A percentile compares a stretch with the other conserved stretches of the same genome.
Conservation (phyloP, 805 yeast genomes). For the Schwanniomyces polymorphus region DNA sequence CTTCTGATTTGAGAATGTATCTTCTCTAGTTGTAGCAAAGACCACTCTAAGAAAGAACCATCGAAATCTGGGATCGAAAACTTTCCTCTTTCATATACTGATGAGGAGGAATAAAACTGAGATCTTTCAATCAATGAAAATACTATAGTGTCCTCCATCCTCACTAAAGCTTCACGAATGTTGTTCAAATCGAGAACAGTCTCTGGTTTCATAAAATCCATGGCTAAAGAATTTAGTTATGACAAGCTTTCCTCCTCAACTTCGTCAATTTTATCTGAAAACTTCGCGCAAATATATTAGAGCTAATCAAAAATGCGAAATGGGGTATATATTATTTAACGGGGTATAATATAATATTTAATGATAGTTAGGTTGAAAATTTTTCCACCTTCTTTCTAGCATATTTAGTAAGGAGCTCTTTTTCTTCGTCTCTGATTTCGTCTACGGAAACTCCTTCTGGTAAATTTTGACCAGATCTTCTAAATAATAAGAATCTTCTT, state of each 20-base stretch:
- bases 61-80: conserved; percentile 64
- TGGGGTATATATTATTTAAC: neutral
- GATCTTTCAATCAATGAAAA: conserved; percentile 92
- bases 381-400: conserved; percentile 26
- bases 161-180: conserved; percentile 78
- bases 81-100: conserved; percentile 65
- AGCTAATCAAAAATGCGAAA: too few species aligned
- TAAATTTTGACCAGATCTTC: conserved; percentile 26
- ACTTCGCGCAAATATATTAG: neutral
- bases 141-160: conserved; percentile 96
- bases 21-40: conserved; percentile 70
- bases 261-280: neutral
- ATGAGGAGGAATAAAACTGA: conserved; percentile 74
- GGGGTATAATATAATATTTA: too few species aligned
- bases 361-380: conserved; percentile 5
- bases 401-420: conserved; percentile 29
- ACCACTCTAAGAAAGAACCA: conserved; percentile 88
- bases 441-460: conserved; percentile 14
- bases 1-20: conserved; percentile 73
- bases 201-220: conserved; percentile 85
- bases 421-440: conserved; percentile 22
- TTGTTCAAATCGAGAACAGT: conserved; percentile 78
- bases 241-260: neutral
- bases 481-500: conserved; percentile 29
- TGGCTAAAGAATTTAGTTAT: conserved; percentile 19